Percentiles rank a stretch among this genome's conserved stretches.
Evolutionary conservation across 2,329 filamentous ascomycete species (phyloP).

Genomic region (Magnaporthales sp.): DNA sequence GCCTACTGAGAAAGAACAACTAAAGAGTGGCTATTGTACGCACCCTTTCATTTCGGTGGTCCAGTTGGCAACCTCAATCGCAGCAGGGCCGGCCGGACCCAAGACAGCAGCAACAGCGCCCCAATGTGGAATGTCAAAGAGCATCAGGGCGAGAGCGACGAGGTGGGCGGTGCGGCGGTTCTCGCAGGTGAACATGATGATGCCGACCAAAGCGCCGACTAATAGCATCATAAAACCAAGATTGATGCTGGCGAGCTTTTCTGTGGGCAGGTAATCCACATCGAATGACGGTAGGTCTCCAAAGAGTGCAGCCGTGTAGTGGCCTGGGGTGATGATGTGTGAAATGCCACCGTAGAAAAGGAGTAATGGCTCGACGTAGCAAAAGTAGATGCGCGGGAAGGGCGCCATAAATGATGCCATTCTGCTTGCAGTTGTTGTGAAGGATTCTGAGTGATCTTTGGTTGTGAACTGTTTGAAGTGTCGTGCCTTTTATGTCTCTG

Average conservation of each 20-base stretch:
- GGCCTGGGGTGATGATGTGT: conserved; percentile 1
- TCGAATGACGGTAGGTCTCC: not conserved
- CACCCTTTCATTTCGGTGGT: not conserved
- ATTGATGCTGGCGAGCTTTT: conserved; percentile 2
- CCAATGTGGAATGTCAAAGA: not conserved
- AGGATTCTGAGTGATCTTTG: not conserved
- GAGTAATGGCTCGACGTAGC: conserved; percentile 4
- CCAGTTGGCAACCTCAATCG: conserved; percentile 1
- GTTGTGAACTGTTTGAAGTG: too few species aligned
- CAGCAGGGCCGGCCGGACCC: not conserved
- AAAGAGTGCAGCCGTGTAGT: conserved; percentile 1
- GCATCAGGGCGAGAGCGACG: not conserved
- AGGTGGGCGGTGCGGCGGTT: not conserved
- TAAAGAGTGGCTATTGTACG: not conserved
- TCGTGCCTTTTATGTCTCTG: too few species aligned
- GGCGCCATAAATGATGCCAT: conserved; percentile 7
- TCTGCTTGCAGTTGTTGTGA: not conserved
- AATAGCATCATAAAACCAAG: not conserved
- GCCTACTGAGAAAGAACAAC: not conserved
- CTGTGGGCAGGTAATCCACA: not conserved
- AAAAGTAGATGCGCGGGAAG: conserved; percentile 4
- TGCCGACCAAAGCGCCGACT: not conserved
- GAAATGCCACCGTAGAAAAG: not conserved
- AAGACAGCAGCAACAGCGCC: not conserved
- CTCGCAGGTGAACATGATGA: conserved; percentile 5